These are phyloP conservation scores for Hericium alpestre DNA, from an alignment of 768 basidiomycete species.

Conservation along the genomic window DNA sequence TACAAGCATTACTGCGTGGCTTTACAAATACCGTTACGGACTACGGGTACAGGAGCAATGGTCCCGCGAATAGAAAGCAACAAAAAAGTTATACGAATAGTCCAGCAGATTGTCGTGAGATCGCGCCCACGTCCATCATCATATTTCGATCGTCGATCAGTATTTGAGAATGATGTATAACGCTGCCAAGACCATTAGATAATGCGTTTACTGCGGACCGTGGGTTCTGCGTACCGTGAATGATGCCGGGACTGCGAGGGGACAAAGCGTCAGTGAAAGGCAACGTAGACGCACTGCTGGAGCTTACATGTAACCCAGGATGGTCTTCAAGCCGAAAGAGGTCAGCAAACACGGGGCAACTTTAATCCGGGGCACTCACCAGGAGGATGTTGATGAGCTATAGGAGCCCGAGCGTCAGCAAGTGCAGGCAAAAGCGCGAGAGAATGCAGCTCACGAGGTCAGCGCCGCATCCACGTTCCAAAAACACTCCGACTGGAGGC, in stretches of 20 bases:
- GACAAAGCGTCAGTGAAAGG: constrained; percentile 5
- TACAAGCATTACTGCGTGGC: not conserved
- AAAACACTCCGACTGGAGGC: constrained; percentile 80
- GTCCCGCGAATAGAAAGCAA: not conserved
- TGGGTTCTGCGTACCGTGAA: constrained; percentile 40
- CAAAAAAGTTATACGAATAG: not conserved
- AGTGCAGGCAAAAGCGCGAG: not conserved
- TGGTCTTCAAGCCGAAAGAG: constrained; percentile 27
- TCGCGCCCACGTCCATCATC: not conserved
- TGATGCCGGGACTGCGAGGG: constrained; percentile 55
- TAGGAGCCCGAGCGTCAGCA: not conserved
- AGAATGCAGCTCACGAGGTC: constrained; percentile 48
- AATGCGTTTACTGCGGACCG: not conserved
- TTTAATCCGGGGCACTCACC: constrained; percentile 17
- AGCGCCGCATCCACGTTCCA: constrained; percentile 74
- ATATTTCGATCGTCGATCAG: constrained; percentile 20
- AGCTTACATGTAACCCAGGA: constrained; percentile 68
- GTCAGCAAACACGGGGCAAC: not conserved
- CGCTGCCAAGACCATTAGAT: constrained; percentile 31
- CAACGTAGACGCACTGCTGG: not conserved
- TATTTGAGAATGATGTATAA: constrained; percentile 78
- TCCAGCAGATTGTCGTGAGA: not conserved
- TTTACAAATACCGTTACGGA: not conserved
- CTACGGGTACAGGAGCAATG: not conserved
- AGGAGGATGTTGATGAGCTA: constrained; percentile 66